Evolutionary conservation across 2,329 filamentous ascomycete genomes (phyloP), one percentile per base, ranked within the genome.

Genomic region (Scopulariopsis brevicaulis): DNA sequence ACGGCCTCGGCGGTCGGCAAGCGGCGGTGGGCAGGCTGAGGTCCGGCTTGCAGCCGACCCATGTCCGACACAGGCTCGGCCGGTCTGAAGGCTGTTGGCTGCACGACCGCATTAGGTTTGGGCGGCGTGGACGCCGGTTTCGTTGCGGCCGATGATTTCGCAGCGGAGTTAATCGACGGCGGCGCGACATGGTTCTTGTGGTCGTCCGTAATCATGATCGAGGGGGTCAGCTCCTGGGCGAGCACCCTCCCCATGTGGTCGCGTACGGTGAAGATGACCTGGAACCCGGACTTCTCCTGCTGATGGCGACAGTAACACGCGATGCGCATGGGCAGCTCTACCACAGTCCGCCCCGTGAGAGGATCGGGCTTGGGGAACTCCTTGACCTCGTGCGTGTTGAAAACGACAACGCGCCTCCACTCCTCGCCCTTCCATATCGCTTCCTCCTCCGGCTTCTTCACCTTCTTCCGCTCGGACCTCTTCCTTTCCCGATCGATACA

Each of bases 301-400:
- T 97, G 93, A 68, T 99, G 93, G 22, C 93, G 85, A 72, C 93
- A 97, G 72, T 97, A 99, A 70, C 93, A 99, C 25, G 92, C 90
- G 65, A 99, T 96, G 11, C 93, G 86, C 92, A 97, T 96, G 0
- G 90, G 91, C 2, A 90, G 84, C 63, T 92, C 86, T 24, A 96
- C 85, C 66, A 90, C 86, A 75, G 90, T 84, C 7, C 86, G 82
- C 55, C 83, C 84, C 12, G 63, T 53, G 55, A 78, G 76, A 52
- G 71, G 76, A 59, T 79, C 75, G 54, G 71, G 70, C 24, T 71
- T 70, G 62, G 87, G 82, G 87, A 90, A 95, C 53, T 95, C 88
- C 69, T 92, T 90, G 65, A 94, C 77, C 70, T 96, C 90, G 50
- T 86, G 83, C 0, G 89, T 94, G 69, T 96, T 96, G 77, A 96